Evolutionary conservation across 768 basidiomycete species (phyloP), one percentile per base, ranked within the genome.

Genomic region (Lactarius quietus): DNA sequence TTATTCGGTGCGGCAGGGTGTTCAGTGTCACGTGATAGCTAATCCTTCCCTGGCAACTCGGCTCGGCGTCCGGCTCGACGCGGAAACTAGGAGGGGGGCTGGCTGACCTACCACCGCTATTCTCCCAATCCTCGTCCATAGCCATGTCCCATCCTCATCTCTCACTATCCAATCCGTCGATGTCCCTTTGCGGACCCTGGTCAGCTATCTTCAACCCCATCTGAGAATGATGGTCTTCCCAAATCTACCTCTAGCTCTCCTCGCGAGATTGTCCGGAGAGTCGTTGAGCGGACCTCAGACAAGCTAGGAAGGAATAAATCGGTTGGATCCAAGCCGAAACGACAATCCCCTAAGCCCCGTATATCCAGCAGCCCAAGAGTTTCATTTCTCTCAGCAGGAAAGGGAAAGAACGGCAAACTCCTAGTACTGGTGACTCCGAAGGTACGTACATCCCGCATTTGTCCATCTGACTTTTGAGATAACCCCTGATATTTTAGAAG

Each of bases 231-330:
- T 53, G 45, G 9, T 39, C 29, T 48, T n/a, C 26, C 52, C 57
- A 62, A 48, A 45, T 31, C 17, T 14, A 54, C 43, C 29, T 68
- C 64, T 38, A 67, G 52, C 23, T 64, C 66, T 52, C 65, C 62
- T 39, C 68, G 65, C 14, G 62, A 71, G n/a, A 54, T 75, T 7
- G 70, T 73, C 10, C 70, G 70, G 15, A 73, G 75, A 59, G 73
- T 74, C 33, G 67, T 84, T 52, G 81, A 79, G 70, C 82, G 78
- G 76, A 87, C 87, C 0, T 86, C 86, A 61, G 85, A 86, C 70
- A 88, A 81, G 66, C 79, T 92, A 35, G 85, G 86, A 66, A 80
- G 81, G 71, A 88, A 86, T 73, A 72, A 68, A 54, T 71, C 73
- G 3, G 26, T 61, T 35, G 69, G 72, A 10, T 70, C 59, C 45